Conservation (phyloP, 441 rosid species). For the Populus hybrid region DNA sequence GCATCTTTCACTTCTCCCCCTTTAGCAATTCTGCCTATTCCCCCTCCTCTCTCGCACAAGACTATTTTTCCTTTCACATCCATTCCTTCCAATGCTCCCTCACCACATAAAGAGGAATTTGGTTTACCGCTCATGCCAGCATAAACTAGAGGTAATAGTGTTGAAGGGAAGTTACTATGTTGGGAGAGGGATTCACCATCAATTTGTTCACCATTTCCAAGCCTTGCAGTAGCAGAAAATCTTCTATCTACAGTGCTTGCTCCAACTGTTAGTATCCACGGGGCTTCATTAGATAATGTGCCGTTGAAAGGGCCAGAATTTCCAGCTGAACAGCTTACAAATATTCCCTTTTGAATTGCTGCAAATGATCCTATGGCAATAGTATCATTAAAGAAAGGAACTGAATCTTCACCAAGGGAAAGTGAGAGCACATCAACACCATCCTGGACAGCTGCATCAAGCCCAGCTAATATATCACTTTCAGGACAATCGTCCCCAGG, state of each 20-base stretch:
- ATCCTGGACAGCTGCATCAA: slow-evolving; percentile 29
- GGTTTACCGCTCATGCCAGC: slow-evolving; percentile 33
- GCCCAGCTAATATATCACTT: slow-evolving; percentile 25
- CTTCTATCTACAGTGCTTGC: slow-evolving; percentile 45
- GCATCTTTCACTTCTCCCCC: slow-evolving; percentile 39
- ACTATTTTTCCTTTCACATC: slow-evolving; percentile 39
- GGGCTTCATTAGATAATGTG: slow-evolving; percentile 46
- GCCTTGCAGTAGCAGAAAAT: slow-evolving; percentile 36
- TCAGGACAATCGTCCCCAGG: slow-evolving; percentile 28
- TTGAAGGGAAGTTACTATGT: slow-evolving; percentile 27
- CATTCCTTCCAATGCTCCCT: slow-evolving; percentile 30
- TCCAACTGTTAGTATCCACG: slow-evolving; percentile 55
- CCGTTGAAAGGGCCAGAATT: slow-evolving; percentile 38
- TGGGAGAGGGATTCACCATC: slow-evolving; percentile 41
- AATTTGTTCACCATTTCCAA: slow-evolving; percentile 38
- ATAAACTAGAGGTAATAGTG: slow-evolving; percentile 31
- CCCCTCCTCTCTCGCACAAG: slow-evolving; percentile 35
- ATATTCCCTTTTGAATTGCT: slow-evolving; percentile 43
- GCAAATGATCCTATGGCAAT: slow-evolving; percentile 39
- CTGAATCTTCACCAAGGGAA: slow-evolving; percentile 22
- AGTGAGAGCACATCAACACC: slow-evolving; percentile 20
- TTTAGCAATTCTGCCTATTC: slow-evolving; percentile 22
- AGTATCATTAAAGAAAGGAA: slow-evolving; percentile 30
- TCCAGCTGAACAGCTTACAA: slow-evolving; percentile 45
- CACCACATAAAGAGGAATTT: slow-evolving; percentile 29